Evolutionary conservation across 1,139 yeast species (phyloP).

Genomic region (Kurtzmaniella quercitrusa): DNA sequence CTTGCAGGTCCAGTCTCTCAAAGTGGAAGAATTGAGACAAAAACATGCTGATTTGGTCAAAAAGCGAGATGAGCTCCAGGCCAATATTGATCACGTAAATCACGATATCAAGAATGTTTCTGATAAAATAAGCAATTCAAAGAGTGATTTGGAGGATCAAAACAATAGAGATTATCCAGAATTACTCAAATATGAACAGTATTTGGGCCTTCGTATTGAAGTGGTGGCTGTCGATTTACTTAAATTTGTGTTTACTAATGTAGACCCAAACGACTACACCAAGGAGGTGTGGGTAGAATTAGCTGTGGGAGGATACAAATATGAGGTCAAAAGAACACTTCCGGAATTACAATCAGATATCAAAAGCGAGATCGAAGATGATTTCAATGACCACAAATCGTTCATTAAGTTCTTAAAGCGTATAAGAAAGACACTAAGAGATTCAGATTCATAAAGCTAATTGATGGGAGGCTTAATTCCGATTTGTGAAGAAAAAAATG

Average conservation of each 20-base stretch:
- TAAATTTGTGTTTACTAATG: slow-evolving; percentile 37
- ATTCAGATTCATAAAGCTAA: slow-evolving; percentile 3
- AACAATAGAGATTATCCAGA: slow-evolving; percentile 34
- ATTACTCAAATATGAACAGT: slow-evolving; percentile 39
- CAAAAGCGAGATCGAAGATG: slow-evolving; percentile 18
- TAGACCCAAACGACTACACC: slow-evolving; percentile 37
- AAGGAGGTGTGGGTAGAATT: slow-evolving; percentile 36
- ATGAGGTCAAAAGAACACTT: slow-evolving; percentile 24
- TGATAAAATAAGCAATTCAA: slow-evolving; percentile 16
- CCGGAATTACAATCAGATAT: slow-evolving; percentile 30
- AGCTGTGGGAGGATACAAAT: slow-evolving; percentile 31
- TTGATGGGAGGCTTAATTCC: slow-evolving; percentile 1
- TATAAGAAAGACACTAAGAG: slow-evolving; percentile 23
- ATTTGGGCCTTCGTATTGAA: slow-evolving; percentile 43
- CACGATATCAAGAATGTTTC: slow-evolving; percentile 18
- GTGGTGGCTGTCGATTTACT: slow-evolving; percentile 35
- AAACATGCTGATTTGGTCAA: slow-evolving; percentile 20
- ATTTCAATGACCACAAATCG: slow-evolving; percentile 34
- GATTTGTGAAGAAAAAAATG: neutral
- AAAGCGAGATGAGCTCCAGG: slow-evolving; percentile 21
- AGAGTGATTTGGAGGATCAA: slow-evolving; percentile 21
- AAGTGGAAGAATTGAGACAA: slow-evolving; percentile 23
- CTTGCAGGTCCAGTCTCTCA: slow-evolving; percentile 21
- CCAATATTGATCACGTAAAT: slow-evolving; percentile 24
- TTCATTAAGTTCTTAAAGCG: slow-evolving; percentile 37